These are phyloP conservation scores for Harringtonia aguacate DNA, from an alignment of 2,329 filamentous ascomycete species.

Conservation along the genomic window DNA sequence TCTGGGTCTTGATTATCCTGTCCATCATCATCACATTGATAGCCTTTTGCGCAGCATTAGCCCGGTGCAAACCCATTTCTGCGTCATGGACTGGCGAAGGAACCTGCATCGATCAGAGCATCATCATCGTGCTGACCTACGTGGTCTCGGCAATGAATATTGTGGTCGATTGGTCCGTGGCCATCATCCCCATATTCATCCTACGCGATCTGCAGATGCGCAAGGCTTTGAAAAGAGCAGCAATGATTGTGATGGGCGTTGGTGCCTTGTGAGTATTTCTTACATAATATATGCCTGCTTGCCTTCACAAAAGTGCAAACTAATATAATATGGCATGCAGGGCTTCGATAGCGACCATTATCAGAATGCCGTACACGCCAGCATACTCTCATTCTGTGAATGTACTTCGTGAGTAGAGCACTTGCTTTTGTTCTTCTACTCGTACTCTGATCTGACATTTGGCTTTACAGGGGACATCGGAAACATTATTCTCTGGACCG, in stretches of 20 bases:
- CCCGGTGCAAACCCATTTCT: not conserved
- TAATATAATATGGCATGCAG: too few species aligned
- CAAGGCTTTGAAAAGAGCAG: not conserved
- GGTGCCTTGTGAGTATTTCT: not conserved
- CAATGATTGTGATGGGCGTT: not conserved
- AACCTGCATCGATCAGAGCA: not conserved
- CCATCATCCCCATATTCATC: not conserved
- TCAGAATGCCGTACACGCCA: not conserved
- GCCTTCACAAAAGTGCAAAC: too few species aligned
- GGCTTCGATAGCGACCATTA: not conserved
- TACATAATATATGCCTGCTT: too few species aligned
- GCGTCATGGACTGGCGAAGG: slow-evolving; percentile 1
- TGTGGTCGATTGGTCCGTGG: not conserved
- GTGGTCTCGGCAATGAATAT: not conserved
- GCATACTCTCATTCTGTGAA: not conserved
- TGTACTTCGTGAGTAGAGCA: not conserved
- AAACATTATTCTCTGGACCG: slow-evolving; percentile 36
- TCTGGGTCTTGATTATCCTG: not conserved
- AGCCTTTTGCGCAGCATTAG: not conserved
- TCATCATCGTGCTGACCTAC: slow-evolving; percentile 2
- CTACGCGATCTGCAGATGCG: slow-evolving; percentile 1
- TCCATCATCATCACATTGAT: not conserved
- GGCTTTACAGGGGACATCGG: slow-evolving; percentile 15
- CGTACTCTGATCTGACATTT: too few species aligned
- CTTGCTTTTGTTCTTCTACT: too few species aligned